These are phyloP conservation scores for Alternaria arbusti DNA, from an alignment of 2,329 filamentous ascomycete genomes.

Conservation along the genomic window DNA sequence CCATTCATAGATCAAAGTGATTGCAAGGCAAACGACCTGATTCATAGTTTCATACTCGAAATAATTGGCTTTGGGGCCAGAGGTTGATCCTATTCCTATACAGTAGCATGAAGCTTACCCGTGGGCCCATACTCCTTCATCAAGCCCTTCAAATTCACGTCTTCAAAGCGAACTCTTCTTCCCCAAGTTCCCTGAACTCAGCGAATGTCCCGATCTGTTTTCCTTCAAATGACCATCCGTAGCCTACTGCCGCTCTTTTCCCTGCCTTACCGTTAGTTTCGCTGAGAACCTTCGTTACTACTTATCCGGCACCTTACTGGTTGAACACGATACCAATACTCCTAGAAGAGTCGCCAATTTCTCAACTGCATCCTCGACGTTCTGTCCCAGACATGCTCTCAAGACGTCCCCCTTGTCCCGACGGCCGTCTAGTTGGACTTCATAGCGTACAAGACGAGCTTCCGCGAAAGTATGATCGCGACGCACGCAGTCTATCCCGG, in stretches of 20 bases:
- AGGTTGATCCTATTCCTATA: neutral
- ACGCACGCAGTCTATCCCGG: no score
- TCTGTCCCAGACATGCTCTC: neutral
- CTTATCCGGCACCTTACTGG: accelerated
- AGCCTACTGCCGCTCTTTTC: accelerated
- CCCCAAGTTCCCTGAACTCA: accelerated
- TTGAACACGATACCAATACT: neutral
- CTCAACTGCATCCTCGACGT: neutral
- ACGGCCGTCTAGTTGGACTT: accelerated
- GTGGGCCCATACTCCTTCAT: accelerated
- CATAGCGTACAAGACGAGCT: neutral
- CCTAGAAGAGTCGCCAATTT: neutral
- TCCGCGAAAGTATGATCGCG: neutral
- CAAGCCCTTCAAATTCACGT: neutral
- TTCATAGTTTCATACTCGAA: accelerated
- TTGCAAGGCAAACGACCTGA: neutral
- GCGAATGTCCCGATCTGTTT: accelerated
- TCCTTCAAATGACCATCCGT: accelerated
- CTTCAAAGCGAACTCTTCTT: neutral
- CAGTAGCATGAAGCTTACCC: neutral
- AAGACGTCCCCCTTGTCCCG: neutral
- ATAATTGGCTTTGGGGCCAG: neutral
- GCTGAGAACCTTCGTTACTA: accelerated
- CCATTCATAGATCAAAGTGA: accelerated
- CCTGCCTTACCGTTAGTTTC: neutral